Conservation (phyloP, 2,329 filamentous ascomycete species). For the Gaeumannomyces sp. region DNA sequence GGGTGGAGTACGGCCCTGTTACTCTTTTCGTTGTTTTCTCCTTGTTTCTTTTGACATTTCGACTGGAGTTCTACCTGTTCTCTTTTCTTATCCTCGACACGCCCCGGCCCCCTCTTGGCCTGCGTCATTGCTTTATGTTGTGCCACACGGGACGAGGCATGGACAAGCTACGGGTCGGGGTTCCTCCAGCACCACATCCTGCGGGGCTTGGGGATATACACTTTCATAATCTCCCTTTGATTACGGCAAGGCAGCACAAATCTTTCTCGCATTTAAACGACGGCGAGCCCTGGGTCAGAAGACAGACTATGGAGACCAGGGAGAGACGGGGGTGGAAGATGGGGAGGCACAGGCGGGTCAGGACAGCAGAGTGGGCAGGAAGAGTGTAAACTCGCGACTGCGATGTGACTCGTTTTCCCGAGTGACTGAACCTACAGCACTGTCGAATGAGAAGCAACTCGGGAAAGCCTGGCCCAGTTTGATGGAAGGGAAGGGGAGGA, state of each 20-base stretch:
- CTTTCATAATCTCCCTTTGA: constrained; percentile 2
- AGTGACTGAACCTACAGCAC: background rate
- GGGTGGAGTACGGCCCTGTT: background rate
- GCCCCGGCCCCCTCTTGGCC: background rate
- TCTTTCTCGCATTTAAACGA: constrained; percentile 2
- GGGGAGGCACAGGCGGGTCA: background rate
- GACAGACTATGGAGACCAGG: background rate
- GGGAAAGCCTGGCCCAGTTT: background rate
- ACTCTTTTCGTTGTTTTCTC: constrained; percentile 8
- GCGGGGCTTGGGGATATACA: background rate
- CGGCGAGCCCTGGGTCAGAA: background rate
- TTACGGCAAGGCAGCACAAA: constrained; percentile 1
- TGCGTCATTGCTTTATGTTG: background rate
- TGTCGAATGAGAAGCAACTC: background rate
- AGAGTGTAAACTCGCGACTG: background rate
- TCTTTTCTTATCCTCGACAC: background rate
- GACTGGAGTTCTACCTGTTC: background rate
- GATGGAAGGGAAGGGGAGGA: background rate
- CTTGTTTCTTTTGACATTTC: constrained; percentile 9
- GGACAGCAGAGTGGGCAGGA: background rate
- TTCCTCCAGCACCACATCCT: background rate
- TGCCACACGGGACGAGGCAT: background rate
- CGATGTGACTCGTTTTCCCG: background rate
- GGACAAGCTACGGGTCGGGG: background rate
- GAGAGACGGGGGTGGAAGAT: background rate